Evolutionary conservation across 139 green algal genomes (phyloP), one percentile per base, ranked within the genome.

Genomic region (Chlorella sorokiniana): DNA sequence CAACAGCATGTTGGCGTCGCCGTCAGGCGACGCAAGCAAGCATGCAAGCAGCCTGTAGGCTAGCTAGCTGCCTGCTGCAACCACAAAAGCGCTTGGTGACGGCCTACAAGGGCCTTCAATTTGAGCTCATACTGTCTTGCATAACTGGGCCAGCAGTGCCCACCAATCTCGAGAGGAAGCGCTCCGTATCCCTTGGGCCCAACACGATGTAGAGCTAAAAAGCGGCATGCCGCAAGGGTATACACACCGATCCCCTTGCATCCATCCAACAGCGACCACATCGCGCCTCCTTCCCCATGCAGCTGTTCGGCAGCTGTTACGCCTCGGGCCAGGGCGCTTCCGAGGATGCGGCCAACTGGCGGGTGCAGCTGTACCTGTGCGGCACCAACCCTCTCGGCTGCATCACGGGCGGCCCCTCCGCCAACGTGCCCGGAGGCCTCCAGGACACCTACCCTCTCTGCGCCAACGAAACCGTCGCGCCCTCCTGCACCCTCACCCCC

Each of bases 351-450:
- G 38, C 20, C 65, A n/a, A 23, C 38, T 73, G 65, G 65, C 65
- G 65, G 16, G 65, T 38, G 38, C 65, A 73, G 65, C 65, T 73
- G 20, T 73, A 73, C 38, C 65, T 73, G 2, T 73, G 65, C 65
- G 65, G 65, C 65, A 73, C 65, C 65, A 20, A 1, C 65, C 25
- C 31, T 16, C 48, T 25, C 14, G 48, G 48, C 48, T 56, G 48
- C 65, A 45, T 23, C 65, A 29, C 38, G 8, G 25, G 31, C 65
- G 65, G 65, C 38, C 27, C 61, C 10, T 22, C 25, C 3, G 38
- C 25, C 3, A 37, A 37, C 38, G 31, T 73, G 65, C 65, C 65
- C 38, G 23, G 5, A 37, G 38, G 65, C 65, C 51, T 25, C 65
- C 65, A 73, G 29, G 14, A 37, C 38, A 20, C 38, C 10, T 22